Conservation (phyloP, 2,329 filamentous ascomycete species). For the Trichoderma lentiforme region DNA sequence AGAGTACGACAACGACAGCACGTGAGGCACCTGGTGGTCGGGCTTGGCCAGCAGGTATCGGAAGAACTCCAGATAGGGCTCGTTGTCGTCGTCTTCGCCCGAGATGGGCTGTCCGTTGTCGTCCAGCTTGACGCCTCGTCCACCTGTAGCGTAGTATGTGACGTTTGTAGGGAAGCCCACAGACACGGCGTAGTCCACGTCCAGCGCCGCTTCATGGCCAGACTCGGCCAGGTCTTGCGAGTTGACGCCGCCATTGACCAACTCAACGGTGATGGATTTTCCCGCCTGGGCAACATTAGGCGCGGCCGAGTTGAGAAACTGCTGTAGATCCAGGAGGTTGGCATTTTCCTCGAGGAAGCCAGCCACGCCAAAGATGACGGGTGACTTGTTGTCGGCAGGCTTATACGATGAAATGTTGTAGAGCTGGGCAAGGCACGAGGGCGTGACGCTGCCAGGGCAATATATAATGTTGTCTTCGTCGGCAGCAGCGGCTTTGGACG, state of each 20-base stretch:
- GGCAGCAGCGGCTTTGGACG: neutral
- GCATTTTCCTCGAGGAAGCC: constrained; percentile 50
- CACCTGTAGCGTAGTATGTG: constrained; percentile 44
- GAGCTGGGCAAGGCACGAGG: constrained; percentile 41
- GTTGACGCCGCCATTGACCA: constrained; percentile 45
- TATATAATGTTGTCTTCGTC: neutral
- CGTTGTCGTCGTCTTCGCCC: constrained; percentile 41
- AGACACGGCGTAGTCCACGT: constrained; percentile 47
- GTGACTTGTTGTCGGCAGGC: constrained; percentile 29
- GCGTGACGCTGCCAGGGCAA: constrained; percentile 30
- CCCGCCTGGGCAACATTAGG: constrained; percentile 35
- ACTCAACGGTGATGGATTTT: constrained; percentile 40
- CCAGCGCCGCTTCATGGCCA: constrained; percentile 46
- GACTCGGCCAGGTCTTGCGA: constrained; percentile 36
- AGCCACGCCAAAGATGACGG: constrained; percentile 43
- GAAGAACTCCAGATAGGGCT: constrained; percentile 56
- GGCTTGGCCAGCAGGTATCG: constrained; percentile 46
- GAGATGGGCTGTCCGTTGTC: constrained; percentile 35
- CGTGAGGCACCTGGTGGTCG: constrained; percentile 48
- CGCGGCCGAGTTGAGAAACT: constrained; percentile 37
- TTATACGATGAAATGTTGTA: constrained; percentile 43
- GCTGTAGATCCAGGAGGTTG: constrained; percentile 40
- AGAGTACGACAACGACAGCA: constrained; percentile 56
- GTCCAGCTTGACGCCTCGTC: constrained; percentile 42
- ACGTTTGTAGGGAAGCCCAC: constrained; percentile 44